A percentile compares a stretch with the other conserved stretches of the same genome.
Evolutionary conservation across 2,329 filamentous ascomycete species (phyloP).

Genomic region (Mollisia scopiformis): DNA sequence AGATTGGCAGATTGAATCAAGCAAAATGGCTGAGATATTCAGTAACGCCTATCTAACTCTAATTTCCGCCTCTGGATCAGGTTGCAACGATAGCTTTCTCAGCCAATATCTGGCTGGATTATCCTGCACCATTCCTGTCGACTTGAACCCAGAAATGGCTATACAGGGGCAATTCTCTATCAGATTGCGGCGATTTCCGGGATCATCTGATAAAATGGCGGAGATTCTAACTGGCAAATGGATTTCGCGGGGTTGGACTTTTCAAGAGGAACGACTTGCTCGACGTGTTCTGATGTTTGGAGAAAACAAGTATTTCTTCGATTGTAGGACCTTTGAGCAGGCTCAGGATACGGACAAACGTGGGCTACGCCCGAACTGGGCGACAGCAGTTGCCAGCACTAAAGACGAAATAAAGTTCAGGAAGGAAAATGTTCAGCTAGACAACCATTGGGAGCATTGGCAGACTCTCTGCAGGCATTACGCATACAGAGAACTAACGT

Average conservation of each 20-base stretch:
- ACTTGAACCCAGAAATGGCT: no score
- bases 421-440: background rate
- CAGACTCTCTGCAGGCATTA: constrained; percentile 9
- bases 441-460: background rate
- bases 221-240: constrained; percentile 12
- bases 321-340: constrained; percentile 18
- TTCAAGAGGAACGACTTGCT: constrained; percentile 24
- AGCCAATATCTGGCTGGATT: background rate
- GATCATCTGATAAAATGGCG: constrained; percentile 17
- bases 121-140: background rate
- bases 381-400: background rate
- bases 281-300: constrained; percentile 22
- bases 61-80: constrained; percentile 12
- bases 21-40: constrained; percentile 32
- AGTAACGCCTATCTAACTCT: constrained; percentile 23
- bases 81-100: constrained; percentile 20
- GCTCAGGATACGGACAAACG: background rate
- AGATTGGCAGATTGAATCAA: constrained; percentile 34
- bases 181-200: constrained; percentile 10
- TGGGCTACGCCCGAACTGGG: background rate
- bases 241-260: constrained; percentile 22
- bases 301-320: constrained; percentile 20
- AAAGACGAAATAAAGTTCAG: background rate
- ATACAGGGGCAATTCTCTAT: constrained; percentile 6
- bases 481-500: constrained; percentile 7